Evolutionary conservation across 2,329 filamentous ascomycete genomes (phyloP).

Genomic region (Fusarium sp.): DNA sequence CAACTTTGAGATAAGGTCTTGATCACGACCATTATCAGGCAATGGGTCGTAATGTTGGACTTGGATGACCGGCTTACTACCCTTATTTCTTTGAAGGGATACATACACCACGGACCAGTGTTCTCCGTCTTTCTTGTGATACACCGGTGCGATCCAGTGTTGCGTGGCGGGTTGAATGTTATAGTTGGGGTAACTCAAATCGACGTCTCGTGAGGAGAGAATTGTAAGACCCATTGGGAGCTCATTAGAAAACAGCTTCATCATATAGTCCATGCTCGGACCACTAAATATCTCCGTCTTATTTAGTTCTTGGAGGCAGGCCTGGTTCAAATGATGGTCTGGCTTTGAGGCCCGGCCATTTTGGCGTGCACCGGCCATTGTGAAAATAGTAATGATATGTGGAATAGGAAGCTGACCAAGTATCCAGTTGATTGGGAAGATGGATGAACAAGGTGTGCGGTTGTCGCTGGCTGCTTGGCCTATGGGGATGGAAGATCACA

Average conservation of each 20-base stretch:
- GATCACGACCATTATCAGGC: background rate
- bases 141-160: background rate
- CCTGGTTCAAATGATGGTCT: no score
- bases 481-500: fast-evolving
- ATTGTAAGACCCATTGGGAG: no score
- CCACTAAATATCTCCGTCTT: no score
- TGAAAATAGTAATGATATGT: no score
- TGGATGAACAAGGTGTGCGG: background rate
- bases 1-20: background rate
- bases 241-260: no score
- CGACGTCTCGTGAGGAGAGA: no score
- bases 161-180: background rate
- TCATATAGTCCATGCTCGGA: no score
- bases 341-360: no score
- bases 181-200: background rate
- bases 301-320: no score
- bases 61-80: background rate
- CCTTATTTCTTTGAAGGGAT: fast-evolving
- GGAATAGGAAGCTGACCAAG: no score
- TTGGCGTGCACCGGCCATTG: no score
- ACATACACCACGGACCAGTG: background rate
- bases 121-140: fast-evolving
- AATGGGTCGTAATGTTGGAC: background rate
- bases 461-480: background rate
- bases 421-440: no score